A percentile compares a stretch with the other conserved stretches of the same genome.
phyloP scores from a whole-genome alignment of 2,329 filamentous ascomycete species.

The Chaetoscypha palmicola region DNA sequence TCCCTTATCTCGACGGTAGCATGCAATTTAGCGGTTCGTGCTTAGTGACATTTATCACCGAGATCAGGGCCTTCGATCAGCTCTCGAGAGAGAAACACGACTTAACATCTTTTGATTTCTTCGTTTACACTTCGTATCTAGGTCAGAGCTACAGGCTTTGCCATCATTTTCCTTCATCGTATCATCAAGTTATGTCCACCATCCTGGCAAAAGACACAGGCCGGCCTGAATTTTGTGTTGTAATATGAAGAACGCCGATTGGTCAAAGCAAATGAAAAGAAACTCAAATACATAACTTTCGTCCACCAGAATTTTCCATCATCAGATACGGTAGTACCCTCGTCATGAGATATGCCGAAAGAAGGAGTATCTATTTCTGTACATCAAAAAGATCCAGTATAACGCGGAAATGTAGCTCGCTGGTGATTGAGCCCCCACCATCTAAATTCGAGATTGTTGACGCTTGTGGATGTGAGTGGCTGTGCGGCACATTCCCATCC shows the following conservation, averaged over 20 bases:
- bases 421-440: no score
- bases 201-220: not conserved
- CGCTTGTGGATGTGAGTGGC: constrained; percentile 15
- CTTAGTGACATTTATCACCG: no score
- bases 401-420: not conserved
- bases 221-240: not conserved
- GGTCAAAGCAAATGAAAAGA: constrained; percentile 9
- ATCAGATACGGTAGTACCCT: not conserved
- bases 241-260: not conserved
- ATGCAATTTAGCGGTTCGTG: no score
- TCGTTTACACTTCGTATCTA: not conserved
- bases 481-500: constrained; percentile 33
- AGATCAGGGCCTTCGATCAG: no score
- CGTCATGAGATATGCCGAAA: constrained; percentile 1
- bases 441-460: not conserved
- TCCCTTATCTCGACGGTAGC: no score
- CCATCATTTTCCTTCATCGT: constrained; percentile 5
- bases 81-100: not conserved
- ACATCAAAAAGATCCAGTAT: constrained; percentile 1
- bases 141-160: not conserved
- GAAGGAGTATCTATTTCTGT: constrained; percentile 4
- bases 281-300: constrained; percentile 3
- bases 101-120: not conserved
- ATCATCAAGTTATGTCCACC: constrained; percentile 4
- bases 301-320: constrained; percentile 1